Evolutionary conservation across 2,329 filamentous ascomycete species (phyloP).

Genomic region (Hymenoscyphus linearis): DNA sequence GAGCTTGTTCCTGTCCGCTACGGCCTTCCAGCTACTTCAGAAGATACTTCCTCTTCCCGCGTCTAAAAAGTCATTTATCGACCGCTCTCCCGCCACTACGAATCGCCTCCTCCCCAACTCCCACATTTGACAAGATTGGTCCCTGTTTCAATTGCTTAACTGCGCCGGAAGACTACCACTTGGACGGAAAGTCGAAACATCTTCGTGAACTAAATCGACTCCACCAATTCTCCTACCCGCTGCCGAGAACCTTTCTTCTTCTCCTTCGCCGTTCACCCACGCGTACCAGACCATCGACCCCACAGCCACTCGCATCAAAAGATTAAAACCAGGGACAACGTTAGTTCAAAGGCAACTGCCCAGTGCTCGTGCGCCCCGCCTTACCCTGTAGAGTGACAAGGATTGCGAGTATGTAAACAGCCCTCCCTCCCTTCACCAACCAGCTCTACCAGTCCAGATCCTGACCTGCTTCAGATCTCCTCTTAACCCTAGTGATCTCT

Average conservation of each 20-base stretch:
- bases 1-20: constrained; percentile 12
- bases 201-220: constrained; percentile 19
- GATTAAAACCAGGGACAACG: constrained; percentile 17
- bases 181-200: constrained; percentile 30
- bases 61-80: constrained; percentile 19
- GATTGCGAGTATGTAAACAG: constrained; percentile 29
- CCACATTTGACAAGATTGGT: constrained; percentile 27
- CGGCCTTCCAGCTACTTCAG: not conserved
- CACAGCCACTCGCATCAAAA: constrained; percentile 26
- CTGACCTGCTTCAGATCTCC: constrained; percentile 25
- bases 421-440: constrained; percentile 17
- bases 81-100: constrained; percentile 12
- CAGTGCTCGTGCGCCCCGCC: constrained; percentile 26
- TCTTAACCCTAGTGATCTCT: constrained; percentile 8
- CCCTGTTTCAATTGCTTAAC: constrained; percentile 28
- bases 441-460: constrained; percentile 17
- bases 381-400: constrained; percentile 23
- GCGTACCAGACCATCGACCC: constrained; percentile 13
- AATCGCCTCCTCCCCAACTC: constrained; percentile 13
- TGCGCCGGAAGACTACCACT: constrained; percentile 21
- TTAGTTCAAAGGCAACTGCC: constrained; percentile 18
- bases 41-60: constrained; percentile 10
- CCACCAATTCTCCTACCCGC: constrained; percentile 12
- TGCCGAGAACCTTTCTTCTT: constrained; percentile 21
- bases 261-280: constrained; percentile 14